Base-by-base conservation (phyloP, 192 early-diverging fungal species). In the Spinellus fusiger region DNA sequence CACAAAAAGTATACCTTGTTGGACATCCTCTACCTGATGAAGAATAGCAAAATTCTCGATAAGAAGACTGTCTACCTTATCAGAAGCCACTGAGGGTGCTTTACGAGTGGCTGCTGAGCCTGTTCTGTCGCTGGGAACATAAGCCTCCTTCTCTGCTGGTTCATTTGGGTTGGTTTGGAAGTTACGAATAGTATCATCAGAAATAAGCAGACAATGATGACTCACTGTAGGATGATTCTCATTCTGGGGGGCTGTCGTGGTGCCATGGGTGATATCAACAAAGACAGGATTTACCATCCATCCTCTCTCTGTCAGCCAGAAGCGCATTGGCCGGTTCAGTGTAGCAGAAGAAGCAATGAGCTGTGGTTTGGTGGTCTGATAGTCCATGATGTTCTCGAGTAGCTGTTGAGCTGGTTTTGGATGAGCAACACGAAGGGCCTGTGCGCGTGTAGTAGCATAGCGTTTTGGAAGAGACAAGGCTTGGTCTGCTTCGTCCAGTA, bases 281-380 rank as follows among this genome's bases (percentile, higher is more conserved):
- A 85, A 74, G 10, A 80, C 57, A 7, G 88, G 80, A 57, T 83
- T 65, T 18, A 65, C 28, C 63, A 88, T 58, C 77, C 76, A 79
- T 53, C 73, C 38, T 47, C 71, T 64, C 73, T 76, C 49, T 5
- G 48, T 22, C 2, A 89, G 66, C 64, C 79, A 84, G 44, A 79
- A 52, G 9, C 86, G 77, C 13, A 88, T 60, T 3, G 76, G 70
- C 22, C 80, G 75, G 66, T 92, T 92, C 38, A 92, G 60, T 7
- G 90, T 92, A 5, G 90, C 90, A 0, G 86, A 88, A 12, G 80
- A 77, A 0, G 81, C 66, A 16, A 92, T 62, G 6, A 89, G 56
- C 44, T 89, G 88, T 12, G 60, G 78, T 9, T 49, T 18, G 5
- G 9, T 20, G 0, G 27, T 49, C 27, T 48, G 29, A 27, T 46